Conservation (phyloP, 2,329 filamentous ascomycete species). For the Chalaropsis ovoidea region DNA sequence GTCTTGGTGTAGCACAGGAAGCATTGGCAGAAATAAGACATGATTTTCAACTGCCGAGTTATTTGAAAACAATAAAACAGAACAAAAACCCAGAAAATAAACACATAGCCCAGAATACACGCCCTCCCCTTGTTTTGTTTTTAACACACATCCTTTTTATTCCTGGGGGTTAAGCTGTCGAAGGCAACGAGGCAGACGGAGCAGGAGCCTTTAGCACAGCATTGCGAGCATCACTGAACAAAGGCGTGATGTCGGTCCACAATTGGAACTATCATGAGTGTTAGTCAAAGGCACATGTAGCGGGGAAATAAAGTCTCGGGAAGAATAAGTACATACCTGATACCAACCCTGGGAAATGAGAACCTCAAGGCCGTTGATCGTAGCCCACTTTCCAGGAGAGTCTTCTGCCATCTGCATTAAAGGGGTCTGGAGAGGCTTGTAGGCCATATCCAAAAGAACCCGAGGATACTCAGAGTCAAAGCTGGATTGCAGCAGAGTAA, state of each 20-base stretch:
- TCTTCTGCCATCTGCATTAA: constrained; percentile 75
- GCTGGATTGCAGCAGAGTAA: constrained; percentile 39
- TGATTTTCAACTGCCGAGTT: not conserved
- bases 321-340: constrained; percentile 46
- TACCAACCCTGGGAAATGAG: constrained; percentile 81
- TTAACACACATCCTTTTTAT: not conserved
- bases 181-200: not conserved
- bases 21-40: not conserved
- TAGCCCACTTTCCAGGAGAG: constrained; percentile 57
- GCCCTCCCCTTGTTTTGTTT: not conserved
- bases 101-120: not conserved
- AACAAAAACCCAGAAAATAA: not conserved
- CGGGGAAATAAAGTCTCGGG: not conserved
- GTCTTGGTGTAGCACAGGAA: not conserved
- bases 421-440: constrained; percentile 74
- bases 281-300: constrained; percentile 27
- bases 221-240: constrained; percentile 58
- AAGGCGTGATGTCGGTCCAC: constrained; percentile 71
- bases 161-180: not conserved
- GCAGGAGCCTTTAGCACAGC: constrained; percentile 40
- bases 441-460: constrained; percentile 88
- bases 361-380: constrained; percentile 79
- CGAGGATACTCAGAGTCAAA: constrained; percentile 36
- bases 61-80: not conserved
- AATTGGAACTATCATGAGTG: constrained; percentile 53